These are phyloP conservation scores for Fusarium sacchari DNA, from an alignment of 2,329 filamentous ascomycete species.

Conservation along the genomic window DNA sequence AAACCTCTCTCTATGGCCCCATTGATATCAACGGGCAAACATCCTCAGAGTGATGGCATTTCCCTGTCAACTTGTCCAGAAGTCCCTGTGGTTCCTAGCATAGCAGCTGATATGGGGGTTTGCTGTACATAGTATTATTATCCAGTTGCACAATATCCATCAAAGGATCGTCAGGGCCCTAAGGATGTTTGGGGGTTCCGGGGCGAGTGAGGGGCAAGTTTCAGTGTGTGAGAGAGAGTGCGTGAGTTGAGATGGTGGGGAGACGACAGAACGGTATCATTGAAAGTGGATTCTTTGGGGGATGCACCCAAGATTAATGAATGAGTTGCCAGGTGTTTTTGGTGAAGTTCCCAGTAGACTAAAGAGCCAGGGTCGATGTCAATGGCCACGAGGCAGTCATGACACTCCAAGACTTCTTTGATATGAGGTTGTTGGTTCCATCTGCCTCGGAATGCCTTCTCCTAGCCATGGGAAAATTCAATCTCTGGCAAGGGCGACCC, in stretches of 20 bases:
- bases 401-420: background rate
- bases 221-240: slow-evolving; percentile 31
- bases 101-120: background rate
- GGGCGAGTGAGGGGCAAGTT: slow-evolving; percentile 36
- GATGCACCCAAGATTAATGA: slow-evolving; percentile 1
- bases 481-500: slow-evolving; percentile 6
- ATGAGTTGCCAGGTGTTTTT: background rate
- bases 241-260: slow-evolving; percentile 16
- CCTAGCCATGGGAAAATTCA: slow-evolving; percentile 1
- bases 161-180: slow-evolving; percentile 41
- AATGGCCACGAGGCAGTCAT: slow-evolving; percentile 15
- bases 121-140: slow-evolving; percentile 13
- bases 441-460: slow-evolving; percentile 15
- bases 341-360: background rate
- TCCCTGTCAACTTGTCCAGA: background rate
- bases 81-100: background rate
- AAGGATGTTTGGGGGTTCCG: slow-evolving; percentile 23
- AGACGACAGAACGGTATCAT: slow-evolving; percentile 17
- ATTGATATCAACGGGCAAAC: background rate
- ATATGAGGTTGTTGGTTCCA: slow-evolving; percentile 4
- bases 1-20: background rate
- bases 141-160: slow-evolving; percentile 17
- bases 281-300: slow-evolving; percentile 19
- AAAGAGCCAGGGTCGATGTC: slow-evolving; percentile 6
- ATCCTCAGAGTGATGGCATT: background rate